Conservation (phyloP, 2,329 filamentous ascomycete species). For the Fusarium caatingaense region DNA sequence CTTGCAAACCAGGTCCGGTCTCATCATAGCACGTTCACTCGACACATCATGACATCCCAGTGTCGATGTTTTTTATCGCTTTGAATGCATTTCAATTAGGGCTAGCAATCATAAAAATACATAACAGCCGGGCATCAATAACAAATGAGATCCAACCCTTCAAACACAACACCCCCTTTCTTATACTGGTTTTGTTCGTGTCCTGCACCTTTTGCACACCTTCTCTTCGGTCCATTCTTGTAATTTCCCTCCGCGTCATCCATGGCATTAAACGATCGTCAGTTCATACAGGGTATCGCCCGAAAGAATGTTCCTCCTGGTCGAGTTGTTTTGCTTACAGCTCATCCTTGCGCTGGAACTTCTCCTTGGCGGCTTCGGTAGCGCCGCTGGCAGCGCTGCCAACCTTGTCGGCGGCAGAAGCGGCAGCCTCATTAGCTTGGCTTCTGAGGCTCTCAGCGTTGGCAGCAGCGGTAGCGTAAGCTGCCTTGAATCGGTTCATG, state of each 20-base stretch:
- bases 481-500: constrained; percentile 75
- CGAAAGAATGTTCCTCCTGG: constrained; percentile 43
- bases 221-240: constrained; percentile 22
- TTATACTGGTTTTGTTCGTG: constrained; percentile 22
- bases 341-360: constrained; percentile 55
- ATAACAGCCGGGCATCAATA: constrained; percentile 25
- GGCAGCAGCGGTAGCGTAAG: constrained; percentile 75
- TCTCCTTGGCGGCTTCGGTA: constrained; percentile 57
- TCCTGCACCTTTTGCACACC: constrained; percentile 23
- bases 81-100: constrained; percentile 25
- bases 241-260: constrained; percentile 19
- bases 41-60: no score
- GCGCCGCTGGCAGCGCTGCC: constrained; percentile 55
- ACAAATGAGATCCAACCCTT: constrained; percentile 42
- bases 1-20: no score
- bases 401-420: constrained; percentile 52
- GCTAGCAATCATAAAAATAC: constrained; percentile 36
- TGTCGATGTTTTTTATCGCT: background rate
- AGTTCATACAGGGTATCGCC: constrained; percentile 47
- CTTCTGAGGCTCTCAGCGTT: constrained; percentile 60
- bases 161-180: constrained; percentile 27
- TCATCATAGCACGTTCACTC: no score
- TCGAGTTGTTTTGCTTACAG: constrained; percentile 46
- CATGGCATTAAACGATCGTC: constrained; percentile 45
- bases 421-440: constrained; percentile 50